These are phyloP conservation scores for Actinomortierella ambigua DNA, from an alignment of 371 early-diverging fungal genomes.

Conservation along the genomic window DNA sequence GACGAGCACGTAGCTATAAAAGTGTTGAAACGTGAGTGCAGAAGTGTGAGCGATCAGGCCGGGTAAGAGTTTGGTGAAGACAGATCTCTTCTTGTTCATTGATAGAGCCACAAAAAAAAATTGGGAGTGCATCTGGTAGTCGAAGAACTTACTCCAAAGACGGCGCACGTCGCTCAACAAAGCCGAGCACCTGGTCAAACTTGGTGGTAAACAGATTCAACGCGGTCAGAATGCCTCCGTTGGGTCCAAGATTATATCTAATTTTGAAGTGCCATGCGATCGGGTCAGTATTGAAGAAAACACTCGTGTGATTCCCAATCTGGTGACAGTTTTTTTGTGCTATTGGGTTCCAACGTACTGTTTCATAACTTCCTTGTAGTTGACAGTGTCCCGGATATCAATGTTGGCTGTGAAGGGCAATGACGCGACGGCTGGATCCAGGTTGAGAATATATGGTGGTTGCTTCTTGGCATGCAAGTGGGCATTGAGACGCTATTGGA, in stretches of 20 bases:
- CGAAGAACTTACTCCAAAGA: constrained; percentile 67
- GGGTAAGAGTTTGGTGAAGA: background rate
- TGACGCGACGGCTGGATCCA: constrained; percentile 97
- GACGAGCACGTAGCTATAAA: constrained; percentile 79
- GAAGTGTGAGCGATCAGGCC: background rate
- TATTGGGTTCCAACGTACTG: constrained; percentile 67
- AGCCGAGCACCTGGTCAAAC: constrained; percentile 93
- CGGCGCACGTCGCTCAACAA: constrained; percentile 81
- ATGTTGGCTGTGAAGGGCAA: constrained; percentile 96
- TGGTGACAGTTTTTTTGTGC: background rate
- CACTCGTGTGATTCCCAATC: background rate
- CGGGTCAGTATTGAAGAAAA: background rate
- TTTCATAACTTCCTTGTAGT: constrained; percentile 99
- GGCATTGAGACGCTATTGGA: constrained; percentile 82
- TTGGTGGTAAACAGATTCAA: constrained; percentile 98
- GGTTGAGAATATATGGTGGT: constrained; percentile 92
- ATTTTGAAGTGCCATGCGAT: background rate
- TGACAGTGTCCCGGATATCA: constrained; percentile 98
- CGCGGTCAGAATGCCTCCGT: constrained; percentile 98
- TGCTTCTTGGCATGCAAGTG: constrained; percentile 78
- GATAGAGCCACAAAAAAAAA: too few relatives aligned
- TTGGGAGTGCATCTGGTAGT: background rate
- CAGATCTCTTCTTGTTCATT: too few relatives aligned
- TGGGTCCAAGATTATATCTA: constrained; percentile 97
- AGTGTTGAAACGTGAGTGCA: background rate